Percentiles rank a stretch among this genome's conserved stretches.
phyloP scores from a whole-genome alignment of 192 early-diverging fungal genomes.

The Haplosporangium gracile region DNA sequence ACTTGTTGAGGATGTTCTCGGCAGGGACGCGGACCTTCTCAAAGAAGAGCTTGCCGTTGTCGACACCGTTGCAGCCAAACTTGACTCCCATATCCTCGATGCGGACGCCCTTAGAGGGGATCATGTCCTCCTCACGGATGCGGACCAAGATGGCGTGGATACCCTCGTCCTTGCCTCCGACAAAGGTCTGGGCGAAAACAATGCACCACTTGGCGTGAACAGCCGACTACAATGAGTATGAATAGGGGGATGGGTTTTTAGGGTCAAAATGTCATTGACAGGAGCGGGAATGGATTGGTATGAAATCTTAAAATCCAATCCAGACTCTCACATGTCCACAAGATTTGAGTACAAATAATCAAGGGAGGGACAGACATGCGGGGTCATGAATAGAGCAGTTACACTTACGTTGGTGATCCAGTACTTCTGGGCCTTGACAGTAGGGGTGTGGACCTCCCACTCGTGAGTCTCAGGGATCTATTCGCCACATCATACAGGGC shows the following conservation, averaged over 20 bases:
- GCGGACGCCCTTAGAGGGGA: conserved; percentile 71
- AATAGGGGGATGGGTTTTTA: not conserved
- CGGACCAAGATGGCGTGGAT: conserved; percentile 81
- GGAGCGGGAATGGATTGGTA: not conserved
- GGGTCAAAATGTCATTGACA: not conserved
- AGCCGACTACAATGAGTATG: conserved; percentile 52
- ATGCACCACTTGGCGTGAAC: conserved; percentile 78
- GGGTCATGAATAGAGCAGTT: not conserved
- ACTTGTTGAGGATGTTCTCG: conserved; percentile 78
- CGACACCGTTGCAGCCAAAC: conserved; percentile 81
- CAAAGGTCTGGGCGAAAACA: conserved; percentile 84
- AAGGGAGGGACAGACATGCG: not conserved
- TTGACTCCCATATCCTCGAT: conserved; percentile 84
- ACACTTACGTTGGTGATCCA: conserved; percentile 84
- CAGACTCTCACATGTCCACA: conserved; percentile 2
- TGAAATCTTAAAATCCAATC: not conserved
- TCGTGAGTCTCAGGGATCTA: conserved; percentile 71
- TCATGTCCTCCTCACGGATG: conserved; percentile 79
- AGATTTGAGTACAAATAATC: conserved; percentile 5
- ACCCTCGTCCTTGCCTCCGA: conserved; percentile 77
- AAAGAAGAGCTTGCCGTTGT: conserved; percentile 80
- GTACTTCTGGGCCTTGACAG: conserved; percentile 80
- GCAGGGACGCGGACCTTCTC: conserved; percentile 66
- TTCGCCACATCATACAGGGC: not conserved
- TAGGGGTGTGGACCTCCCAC: conserved; percentile 82